Evolutionary conservation across 2,329 filamentous ascomycete genomes (phyloP).

Genomic region (Pseudofabraea citricarpa): DNA sequence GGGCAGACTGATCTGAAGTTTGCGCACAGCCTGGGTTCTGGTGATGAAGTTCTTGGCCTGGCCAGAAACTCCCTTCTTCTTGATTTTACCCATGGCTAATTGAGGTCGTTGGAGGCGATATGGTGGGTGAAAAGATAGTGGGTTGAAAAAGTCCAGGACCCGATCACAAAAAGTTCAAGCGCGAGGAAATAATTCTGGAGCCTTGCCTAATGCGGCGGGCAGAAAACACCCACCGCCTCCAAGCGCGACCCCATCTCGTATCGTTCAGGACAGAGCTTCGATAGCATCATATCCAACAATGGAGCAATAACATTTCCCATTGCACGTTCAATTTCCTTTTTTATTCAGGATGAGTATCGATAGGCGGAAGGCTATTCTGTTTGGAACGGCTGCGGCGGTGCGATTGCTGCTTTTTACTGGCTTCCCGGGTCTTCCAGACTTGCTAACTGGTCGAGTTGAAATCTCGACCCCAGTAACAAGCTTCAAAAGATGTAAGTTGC

Average conservation of each 20-base stretch:
- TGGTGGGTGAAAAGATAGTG: slow-evolving; percentile 11
- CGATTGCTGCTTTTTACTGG: slow-evolving; percentile 74
- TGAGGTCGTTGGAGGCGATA: slow-evolving; percentile 26
- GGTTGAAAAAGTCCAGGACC: slow-evolving; percentile 30
- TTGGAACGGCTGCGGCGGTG: slow-evolving; percentile 69
- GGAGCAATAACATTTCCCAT: not conserved
- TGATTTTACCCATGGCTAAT: slow-evolving; percentile 64
- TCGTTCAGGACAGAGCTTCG: slow-evolving; percentile 5
- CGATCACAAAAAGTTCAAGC: slow-evolving; percentile 24
- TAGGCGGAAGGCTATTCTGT: slow-evolving; percentile 61
- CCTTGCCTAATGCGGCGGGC: not conserved
- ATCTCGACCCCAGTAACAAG: slow-evolving; percentile 95
- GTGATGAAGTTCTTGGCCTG: slow-evolving; percentile 98
- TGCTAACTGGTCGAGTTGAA: slow-evolving; percentile 88
- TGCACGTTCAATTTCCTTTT: slow-evolving; percentile 11
- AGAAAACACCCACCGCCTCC: not conserved
- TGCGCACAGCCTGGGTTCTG: slow-evolving; percentile 92
- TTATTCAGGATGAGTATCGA: slow-evolving; percentile 42
- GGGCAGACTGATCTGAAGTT: slow-evolving; percentile 93
- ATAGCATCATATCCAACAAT: not conserved
- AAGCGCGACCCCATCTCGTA: not conserved
- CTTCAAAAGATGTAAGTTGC: slow-evolving; percentile 83
- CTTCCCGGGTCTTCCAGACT: slow-evolving; percentile 78
- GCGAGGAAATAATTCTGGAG: slow-evolving; percentile 1
- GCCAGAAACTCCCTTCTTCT: slow-evolving; percentile 85